Evolutionary conservation across 441 rosid genomes (phyloP), one percentile per base, ranked within the genome.

Genomic region (Syzygium malaccense): DNA sequence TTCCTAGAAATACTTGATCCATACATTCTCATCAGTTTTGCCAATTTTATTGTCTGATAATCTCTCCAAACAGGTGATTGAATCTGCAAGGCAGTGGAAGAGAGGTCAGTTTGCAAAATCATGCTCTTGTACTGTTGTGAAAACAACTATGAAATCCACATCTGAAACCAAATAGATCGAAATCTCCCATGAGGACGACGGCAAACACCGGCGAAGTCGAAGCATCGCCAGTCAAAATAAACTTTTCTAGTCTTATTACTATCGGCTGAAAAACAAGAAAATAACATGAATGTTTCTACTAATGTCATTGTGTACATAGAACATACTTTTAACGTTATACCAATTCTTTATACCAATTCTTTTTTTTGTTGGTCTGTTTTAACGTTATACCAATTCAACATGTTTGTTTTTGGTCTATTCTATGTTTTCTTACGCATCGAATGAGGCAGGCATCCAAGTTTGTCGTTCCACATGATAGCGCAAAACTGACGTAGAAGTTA

Each of bases 1-100:
- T 57, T 57, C 10, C 0, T 0, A 57, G 62, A 18, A 57, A 10
- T 57, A 57, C n/a, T 25, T 9, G 6, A 9, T 56, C 0, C 0
- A 57, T 57, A 9, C n/a, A 57, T 57, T 57, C 13, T 26, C n/a
- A 2, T 57, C 25, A 19, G 57, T 55, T 55, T 55, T 1, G 57
- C 9, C 18, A 55, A 55, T 55, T 55, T 55, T 19, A 23, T 8
- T 7, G 57, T 55, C 57, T 55, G 25, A 55, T 55, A 55, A 3
- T 55, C 0, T 4, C 7, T 8, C 57, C 57, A 4, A 55, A 55
- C 57, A 55, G 25, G 57, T 55, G 57, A 0, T 55, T 55, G 57
- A 55, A 55, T 55, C 57, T 55, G 4, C n/a, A 9, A 12, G 3
- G n/a, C 62, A 57, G 14, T 25, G 8, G 62, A 57, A 10, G 60